These are phyloP conservation scores for Colletotrichum salicis DNA, from an alignment of 2,329 filamentous ascomycete genomes.

Conservation along the genomic window DNA sequence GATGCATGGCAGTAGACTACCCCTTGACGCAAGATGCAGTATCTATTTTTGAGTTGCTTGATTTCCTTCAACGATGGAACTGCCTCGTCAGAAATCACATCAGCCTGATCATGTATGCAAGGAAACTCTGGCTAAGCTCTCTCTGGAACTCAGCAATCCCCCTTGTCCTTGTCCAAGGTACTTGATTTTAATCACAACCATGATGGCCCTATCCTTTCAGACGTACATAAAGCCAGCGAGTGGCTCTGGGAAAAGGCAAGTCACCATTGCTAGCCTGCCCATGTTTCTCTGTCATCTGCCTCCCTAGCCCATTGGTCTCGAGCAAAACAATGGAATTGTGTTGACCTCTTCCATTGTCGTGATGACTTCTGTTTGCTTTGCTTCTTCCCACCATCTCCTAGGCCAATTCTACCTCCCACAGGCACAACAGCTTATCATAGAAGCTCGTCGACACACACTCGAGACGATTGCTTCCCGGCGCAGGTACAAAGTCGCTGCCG, in stretches of 20 bases:
- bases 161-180: background rate
- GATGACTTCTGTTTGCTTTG: background rate
- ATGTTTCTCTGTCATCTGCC: no score
- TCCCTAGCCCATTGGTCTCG: no score
- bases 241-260: background rate
- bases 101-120: background rate
- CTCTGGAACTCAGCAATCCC: background rate
- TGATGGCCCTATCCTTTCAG: background rate
- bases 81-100: background rate
- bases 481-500: constrained; percentile 75
- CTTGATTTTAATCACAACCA: background rate
- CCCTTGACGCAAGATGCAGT: background rate
- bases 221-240: background rate
- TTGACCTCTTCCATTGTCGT: background rate
- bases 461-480: constrained; percentile 41
- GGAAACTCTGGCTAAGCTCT: background rate
- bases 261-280: background rate
- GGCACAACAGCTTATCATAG: constrained; percentile 76
- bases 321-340: no score
- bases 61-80: background rate
- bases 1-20: background rate
- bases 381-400: background rate
- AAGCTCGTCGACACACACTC: constrained; percentile 78
- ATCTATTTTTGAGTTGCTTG: background rate
- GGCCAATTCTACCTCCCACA: constrained; percentile 61